Base-by-base conservation (phyloP, 139 green algal genomes). In the Parachlorella kessleri region DNA sequence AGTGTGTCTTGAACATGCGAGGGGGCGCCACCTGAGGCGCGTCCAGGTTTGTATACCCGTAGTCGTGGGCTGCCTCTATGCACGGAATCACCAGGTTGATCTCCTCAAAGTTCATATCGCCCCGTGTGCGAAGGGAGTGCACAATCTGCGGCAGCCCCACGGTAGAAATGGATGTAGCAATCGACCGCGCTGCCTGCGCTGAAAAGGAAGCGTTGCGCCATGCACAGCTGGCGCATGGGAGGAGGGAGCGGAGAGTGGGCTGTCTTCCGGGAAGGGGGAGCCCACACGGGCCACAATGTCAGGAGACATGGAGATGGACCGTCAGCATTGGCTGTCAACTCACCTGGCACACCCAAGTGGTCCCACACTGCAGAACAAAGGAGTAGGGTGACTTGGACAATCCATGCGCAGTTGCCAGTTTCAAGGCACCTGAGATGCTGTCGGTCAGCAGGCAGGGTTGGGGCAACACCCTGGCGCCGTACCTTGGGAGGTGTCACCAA, bases 101-200 rank as follows among this genome's bases (percentile, higher is more conserved):
- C 53, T 90, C 84, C 39, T 90, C 86, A 63, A 90, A 90, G 59
- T 40, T 55, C 84, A 90, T 89, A 66, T 84, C 70, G 0, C 86
- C 86, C 35, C 72, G 35, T 30, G 73, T 80, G 3, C 86, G 85
- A 2, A 90, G 85, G 39, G 59, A 72, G 64, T 90, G 86, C 36
- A 72, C 48, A 6, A 90, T 86, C 41, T 88, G 69, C 26, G n/a
- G 7, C 48, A n/a, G n/a, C n/a, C n/a, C n/a, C n/a, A n/a, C n/a
- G n/a, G n/a, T n/a, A n/a, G n/a, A n/a, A n/a, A n/a, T n/a, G n/a
- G n/a, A n/a, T n/a, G n/a, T n/a, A n/a, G n/a, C n/a, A n/a, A n/a
- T n/a, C n/a, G n/a, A n/a, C n/a, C n/a, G n/a, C n/a, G n/a, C n/a
- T n/a, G n/a, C n/a, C n/a, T n/a, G n/a, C n/a, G n/a, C n/a, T n/a